Base-by-base conservation (phyloP, 2,329 filamentous ascomycete genomes). In the Botryosphaeria dothidea region DNA sequence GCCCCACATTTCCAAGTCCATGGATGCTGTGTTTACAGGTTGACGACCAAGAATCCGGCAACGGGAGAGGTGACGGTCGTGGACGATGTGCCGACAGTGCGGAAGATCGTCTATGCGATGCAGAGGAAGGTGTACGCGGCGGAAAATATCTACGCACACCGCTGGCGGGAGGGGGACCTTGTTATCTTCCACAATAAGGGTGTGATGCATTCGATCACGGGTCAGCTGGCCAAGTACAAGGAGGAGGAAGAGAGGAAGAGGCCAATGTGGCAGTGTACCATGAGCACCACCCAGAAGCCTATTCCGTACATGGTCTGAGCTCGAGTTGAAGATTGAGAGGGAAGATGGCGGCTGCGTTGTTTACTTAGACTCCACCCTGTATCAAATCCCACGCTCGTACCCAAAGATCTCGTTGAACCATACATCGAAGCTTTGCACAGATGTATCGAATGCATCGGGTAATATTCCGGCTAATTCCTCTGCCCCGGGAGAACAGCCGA, bases 191-290 rank as follows among this genome's bases (percentile, higher is more conserved):
- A 67, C 65, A 77, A 77, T 63, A 67, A 71, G 36, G 74, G 74
- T 0, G 74, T 75, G 7, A 69, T 71, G 71, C 75, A 77, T 62
- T 72, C 68, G 41, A 75, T 76, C 51, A 73, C 73, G 7, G 74
- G 75, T 0, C 68, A 74, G 48, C 49, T 73, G 27, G 65, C 36
- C 15, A 46, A 62, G 8, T 60, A 64, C 31, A 61, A 66, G n/a
- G 70, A 72, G 19, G 48, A 61, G 9, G 41, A 49, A 15, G 15
- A 46, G 7, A 46, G 48, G 41, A 61, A 61, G 65, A 70, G 74
- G 25, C 29, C 75, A 56, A 63, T 76, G 64, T 76, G 74, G 73
- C 74, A 77, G 34, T n/a, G n/a, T n/a, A n/a, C n/a, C n/a, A n/a
- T n/a, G n/a, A n/a, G n/a, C n/a, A n/a, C n/a, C n/a, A n/a, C n/a